These are phyloP conservation scores for Amanita polypyramis DNA, from an alignment of 768 basidiomycete genomes.

Conservation along the genomic window DNA sequence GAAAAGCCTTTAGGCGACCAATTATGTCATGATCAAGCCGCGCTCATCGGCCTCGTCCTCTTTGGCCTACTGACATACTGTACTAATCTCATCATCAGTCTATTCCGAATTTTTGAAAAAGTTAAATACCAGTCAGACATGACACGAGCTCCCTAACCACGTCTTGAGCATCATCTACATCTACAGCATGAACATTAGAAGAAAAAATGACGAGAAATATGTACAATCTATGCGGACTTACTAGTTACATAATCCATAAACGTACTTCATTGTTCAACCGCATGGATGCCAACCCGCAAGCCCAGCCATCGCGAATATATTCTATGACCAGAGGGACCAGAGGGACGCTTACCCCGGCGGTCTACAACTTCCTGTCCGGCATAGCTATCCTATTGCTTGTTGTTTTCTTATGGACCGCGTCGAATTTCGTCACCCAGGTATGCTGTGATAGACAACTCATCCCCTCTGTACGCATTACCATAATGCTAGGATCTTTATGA, in stretches of 20 bases:
- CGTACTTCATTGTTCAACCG: background rate
- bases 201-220: too few relatives aligned
- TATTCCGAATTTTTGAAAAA: constrained; percentile 84
- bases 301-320: background rate
- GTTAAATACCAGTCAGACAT: constrained; percentile 57
- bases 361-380: constrained; percentile 39
- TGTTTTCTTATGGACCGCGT: constrained; percentile 80
- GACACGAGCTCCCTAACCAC: constrained; percentile 9
- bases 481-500: constrained; percentile 34
- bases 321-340: constrained; percentile 6
- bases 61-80: constrained; percentile 74
- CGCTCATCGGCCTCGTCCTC: constrained; percentile 69
- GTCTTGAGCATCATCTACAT: background rate
- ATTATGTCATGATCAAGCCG: constrained; percentile 69
- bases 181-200: too few relatives aligned
- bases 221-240: too few relatives aligned
- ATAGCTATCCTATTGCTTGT: constrained; percentile 64
- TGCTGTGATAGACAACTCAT: constrained; percentile 2
- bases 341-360: constrained; percentile 10
- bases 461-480: background rate
- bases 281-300: background rate
- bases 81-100: constrained; percentile 73
- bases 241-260: background rate
- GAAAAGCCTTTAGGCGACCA: constrained; percentile 40
- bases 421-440: constrained; percentile 83